These are phyloP conservation scores for Asterophora parasitica DNA, from an alignment of 768 basidiomycete species.

Conservation along the genomic window DNA sequence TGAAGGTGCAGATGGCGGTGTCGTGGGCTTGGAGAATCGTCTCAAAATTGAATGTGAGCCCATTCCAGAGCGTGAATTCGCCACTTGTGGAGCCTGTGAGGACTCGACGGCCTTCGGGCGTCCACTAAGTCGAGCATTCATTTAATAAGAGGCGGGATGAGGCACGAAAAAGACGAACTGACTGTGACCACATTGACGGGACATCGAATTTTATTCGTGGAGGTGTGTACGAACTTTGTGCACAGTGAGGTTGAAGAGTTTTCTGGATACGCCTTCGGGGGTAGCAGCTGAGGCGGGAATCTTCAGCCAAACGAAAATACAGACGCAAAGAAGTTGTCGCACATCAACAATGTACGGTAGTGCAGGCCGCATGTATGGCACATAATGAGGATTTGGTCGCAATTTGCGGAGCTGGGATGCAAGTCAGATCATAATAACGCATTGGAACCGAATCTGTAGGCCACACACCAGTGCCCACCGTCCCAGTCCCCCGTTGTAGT, in stretches of 20 bases:
- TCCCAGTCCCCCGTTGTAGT: conserved; percentile 86
- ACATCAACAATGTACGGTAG: conserved; percentile 90
- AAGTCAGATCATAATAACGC: conserved; percentile 5
- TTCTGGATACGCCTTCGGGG: conserved; percentile 85
- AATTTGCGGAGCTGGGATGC: conserved; percentile 71
- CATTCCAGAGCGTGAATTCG: conserved; percentile 99
- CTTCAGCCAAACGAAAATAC: conserved; percentile 20
- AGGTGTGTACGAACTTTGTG: conserved; percentile 96
- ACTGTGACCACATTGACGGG: conserved; percentile 95
- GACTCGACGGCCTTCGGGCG: conserved; percentile 90
- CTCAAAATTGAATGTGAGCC: conserved; percentile 98
- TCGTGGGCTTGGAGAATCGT: conserved; percentile 99
- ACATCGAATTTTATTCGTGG: conserved; percentile 97
- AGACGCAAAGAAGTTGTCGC: conserved; percentile 23
- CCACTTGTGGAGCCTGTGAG: conserved; percentile 95
- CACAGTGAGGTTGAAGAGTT: conserved; percentile 93
- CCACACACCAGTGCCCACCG: conserved; percentile 76
- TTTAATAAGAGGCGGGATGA: neutral
- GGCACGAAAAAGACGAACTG: conserved; percentile 25
- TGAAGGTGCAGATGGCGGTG: conserved; percentile 83
- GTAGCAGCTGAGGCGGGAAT: conserved; percentile 62
- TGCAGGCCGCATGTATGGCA: conserved; percentile 74
- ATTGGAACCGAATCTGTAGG: neutral
- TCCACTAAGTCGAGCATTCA: conserved; percentile 63
- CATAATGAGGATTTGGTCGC: conserved; percentile 73